Evolutionary conservation across 2,329 filamentous ascomycete genomes (phyloP), one percentile per base, ranked within the genome.

Genomic region (Verticillium tricorpus): DNA sequence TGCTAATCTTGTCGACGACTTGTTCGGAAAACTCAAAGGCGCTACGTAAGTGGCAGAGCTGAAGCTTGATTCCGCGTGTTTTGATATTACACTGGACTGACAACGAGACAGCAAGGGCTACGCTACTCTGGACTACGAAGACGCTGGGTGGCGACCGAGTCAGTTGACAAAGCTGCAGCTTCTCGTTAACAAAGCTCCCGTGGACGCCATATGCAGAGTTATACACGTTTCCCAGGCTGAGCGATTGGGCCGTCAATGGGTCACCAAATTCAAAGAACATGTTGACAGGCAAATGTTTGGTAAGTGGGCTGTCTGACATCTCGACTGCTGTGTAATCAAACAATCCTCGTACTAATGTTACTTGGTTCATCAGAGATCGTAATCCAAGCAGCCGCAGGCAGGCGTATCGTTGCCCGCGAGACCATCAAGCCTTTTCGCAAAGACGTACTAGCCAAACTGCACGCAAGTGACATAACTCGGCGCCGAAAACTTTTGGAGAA

Each of bases 401-500:
- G 86, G 68, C 86, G 89, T 58, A 89, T 99, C 59, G 85, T 99
- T 4, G 95, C 95, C 0, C 83, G 95, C 71, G 95, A 98, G 73
- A 97, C 93, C 0, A 89, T 99, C 73, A 98, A 98, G 79, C 92
- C 95, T 0, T 99, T 96, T 76, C 84, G 95, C 56, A 99, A 99
- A 75, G 95, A 99, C 69, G 95, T 99, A 2, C 78, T 97, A 61
- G 89, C 90, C 8, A 98, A 98, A 77, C 80, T 99, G 61, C 96
- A 99, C 72, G 95, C 95, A 0, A 91, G 90, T 64, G 95, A 99
- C 77, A 85, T 96, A 17, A 87, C 87, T 3, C 81, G 95, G 62
- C 85, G 93, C 40, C 85, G 88, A 70, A 99, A 99, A 76, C 76
- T 99, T 67, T 77, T 99, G 12, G 94, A 98, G 78, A 97, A 94